Evolutionary conservation across 148 eudicot species (phyloP).

Genomic region (Fagopyrum esculentum): DNA sequence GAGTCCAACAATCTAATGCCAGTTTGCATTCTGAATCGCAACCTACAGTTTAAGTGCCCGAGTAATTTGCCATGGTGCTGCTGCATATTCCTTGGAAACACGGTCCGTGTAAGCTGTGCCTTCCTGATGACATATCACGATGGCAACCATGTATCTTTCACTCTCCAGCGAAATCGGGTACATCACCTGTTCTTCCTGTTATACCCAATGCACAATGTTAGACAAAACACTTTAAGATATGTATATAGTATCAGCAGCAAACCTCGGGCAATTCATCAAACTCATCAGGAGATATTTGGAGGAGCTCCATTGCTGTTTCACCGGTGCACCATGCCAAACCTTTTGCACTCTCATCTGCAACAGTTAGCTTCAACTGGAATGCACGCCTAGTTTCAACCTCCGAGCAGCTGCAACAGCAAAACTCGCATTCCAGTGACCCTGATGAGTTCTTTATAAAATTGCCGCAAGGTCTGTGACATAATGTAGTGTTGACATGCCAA

Average conservation of each 20-base stretch:
- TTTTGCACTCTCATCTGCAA: conserved; percentile 69
- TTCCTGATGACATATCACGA: conserved; percentile 50
- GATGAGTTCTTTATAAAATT: conserved; percentile 44
- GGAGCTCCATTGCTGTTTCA: conserved; percentile 76
- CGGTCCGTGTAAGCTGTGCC: conserved; percentile 28
- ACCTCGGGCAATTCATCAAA: conserved; percentile 86
- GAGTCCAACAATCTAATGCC: background rate
- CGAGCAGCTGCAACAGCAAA: conserved; percentile 48
- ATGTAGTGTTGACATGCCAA: conserved; percentile 66
- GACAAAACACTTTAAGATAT: no score
- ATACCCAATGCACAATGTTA: background rate
- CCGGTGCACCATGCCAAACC: conserved; percentile 85
- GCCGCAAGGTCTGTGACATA: conserved; percentile 64
- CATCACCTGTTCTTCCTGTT: conserved; percentile 90
- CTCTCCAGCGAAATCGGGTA: conserved; percentile 79
- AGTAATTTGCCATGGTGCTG: conserved; percentile 66
- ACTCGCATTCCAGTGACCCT: conserved; percentile 50
- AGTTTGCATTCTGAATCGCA: background rate
- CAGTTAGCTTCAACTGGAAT: conserved; percentile 65
- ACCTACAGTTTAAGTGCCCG: conserved; percentile 54
- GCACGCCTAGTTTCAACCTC: conserved; percentile 42
- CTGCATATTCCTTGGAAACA: conserved; percentile 28
- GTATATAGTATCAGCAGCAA: no score
- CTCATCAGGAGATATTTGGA: conserved; percentile 91
- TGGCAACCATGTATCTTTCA: conserved; percentile 59